A percentile compares a stretch with the other conserved stretches of the same genome.
phyloP scores from a whole-genome alignment of 2,329 filamentous ascomycete genomes.

The Venturia aucupariae region DNA sequence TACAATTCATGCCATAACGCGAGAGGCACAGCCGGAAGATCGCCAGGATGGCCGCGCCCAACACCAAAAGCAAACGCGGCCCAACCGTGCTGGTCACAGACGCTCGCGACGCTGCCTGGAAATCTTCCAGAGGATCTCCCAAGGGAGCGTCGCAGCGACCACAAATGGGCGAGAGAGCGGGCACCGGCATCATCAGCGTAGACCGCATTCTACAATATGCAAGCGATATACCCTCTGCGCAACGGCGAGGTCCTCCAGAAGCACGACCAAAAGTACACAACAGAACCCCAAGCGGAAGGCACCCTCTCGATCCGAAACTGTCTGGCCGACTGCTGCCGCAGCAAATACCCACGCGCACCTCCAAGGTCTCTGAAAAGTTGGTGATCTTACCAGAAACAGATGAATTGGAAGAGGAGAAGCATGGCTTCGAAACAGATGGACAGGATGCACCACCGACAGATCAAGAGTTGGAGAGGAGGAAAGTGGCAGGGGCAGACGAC shows the following conservation, averaged over 20 bases:
- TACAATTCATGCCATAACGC: too few relatives aligned
- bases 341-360: slow-evolving; percentile 72
- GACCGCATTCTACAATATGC: slow-evolving; percentile 93
- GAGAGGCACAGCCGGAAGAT: background rate
- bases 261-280: slow-evolving; percentile 36
- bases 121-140: slow-evolving; percentile 23
- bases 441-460: slow-evolving; percentile 57
- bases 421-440: slow-evolving; percentile 48
- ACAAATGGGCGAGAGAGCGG: slow-evolving; percentile 26
- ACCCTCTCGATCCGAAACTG: slow-evolving; percentile 46
- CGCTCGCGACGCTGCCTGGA: slow-evolving; percentile 38
- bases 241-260: slow-evolving; percentile 64
- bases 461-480: slow-evolving; percentile 56
- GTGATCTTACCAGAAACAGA: slow-evolving; percentile 81
- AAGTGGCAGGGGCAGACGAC: slow-evolving; percentile 52
- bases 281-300: slow-evolving; percentile 39
- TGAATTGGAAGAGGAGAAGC: slow-evolving; percentile 41
- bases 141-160: slow-evolving; percentile 26
- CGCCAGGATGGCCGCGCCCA: slow-evolving; percentile 12
- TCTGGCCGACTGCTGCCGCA: slow-evolving; percentile 48
- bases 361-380: slow-evolving; percentile 94
- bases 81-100: slow-evolving; percentile 54
- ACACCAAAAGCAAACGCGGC: slow-evolving; percentile 28
- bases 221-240: slow-evolving; percentile 89
- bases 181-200: slow-evolving; percentile 71